These are phyloP conservation scores for Ogataea glucozyma DNA, from an alignment of 805 yeast species.

Conservation along the genomic window DNA sequence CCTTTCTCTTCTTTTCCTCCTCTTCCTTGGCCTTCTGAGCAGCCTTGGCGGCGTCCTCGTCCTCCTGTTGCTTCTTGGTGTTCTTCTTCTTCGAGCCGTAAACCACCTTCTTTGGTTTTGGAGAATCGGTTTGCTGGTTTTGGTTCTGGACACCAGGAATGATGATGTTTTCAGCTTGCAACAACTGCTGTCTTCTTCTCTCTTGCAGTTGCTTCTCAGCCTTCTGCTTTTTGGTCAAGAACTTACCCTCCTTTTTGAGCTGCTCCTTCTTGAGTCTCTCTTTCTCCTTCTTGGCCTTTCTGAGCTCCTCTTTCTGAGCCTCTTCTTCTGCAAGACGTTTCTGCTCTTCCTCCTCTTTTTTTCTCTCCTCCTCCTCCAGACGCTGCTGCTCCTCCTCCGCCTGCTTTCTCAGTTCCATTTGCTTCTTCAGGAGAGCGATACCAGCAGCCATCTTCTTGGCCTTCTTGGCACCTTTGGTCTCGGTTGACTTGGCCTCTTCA, in stretches of 20 bases:
- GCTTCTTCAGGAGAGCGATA: constrained; percentile 86
- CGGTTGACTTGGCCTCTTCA: constrained; percentile 38
- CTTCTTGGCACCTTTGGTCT: constrained; percentile 35
- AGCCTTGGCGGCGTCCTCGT: constrained; percentile 34
- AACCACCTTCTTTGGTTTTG: constrained; percentile 65
- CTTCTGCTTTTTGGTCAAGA: constrained; percentile 90
- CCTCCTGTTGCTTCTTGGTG: constrained; percentile 35
- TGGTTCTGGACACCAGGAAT: constrained; percentile 70
- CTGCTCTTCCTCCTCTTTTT: constrained; percentile 51
- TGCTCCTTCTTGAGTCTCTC: constrained; percentile 86
- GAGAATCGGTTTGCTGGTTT: constrained; percentile 21
- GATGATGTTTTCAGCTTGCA: constrained; percentile 68
- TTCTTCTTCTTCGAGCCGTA: constrained; percentile 72
- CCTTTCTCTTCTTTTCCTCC: constrained; percentile 45
- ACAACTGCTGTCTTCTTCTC: constrained; percentile 82
- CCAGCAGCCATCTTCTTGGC: constrained; percentile 86
- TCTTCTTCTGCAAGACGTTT: constrained; percentile 59
- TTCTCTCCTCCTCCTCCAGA: constrained; percentile 67
- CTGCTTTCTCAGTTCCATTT: constrained; percentile 84
- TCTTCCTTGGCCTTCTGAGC: constrained; percentile 25
- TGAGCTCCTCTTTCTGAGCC: constrained; percentile 59
- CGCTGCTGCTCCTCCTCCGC: constrained; percentile 80
- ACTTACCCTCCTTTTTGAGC: constrained; percentile 94
- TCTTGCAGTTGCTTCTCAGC: constrained; percentile 86
- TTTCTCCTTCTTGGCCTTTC: constrained; percentile 75